Percentiles rank a stretch among this genome's conserved stretches.
Evolutionary conservation across 495 filamentous ascomycete species (phyloP).

Genomic region (Xylaria sp.): DNA sequence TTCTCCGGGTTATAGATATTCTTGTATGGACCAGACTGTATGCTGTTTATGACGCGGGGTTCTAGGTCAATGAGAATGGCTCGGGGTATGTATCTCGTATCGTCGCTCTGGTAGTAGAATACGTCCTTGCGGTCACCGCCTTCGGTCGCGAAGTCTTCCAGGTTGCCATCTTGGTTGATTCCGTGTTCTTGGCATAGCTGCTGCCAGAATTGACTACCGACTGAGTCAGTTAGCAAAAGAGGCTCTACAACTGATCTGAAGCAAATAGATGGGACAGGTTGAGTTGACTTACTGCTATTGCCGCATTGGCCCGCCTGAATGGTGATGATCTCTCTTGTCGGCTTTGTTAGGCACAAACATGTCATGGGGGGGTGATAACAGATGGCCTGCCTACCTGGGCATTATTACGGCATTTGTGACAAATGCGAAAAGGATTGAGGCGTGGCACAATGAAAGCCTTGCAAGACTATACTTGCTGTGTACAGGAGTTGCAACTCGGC

Average conservation of each 20-base stretch:
- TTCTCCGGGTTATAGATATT: constrained; percentile 99
- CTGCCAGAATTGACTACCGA: constrained; percentile 96
- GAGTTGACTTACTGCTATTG: constrained; percentile 82
- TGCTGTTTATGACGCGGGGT: constrained; percentile 88
- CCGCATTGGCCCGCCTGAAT: constrained; percentile 99
- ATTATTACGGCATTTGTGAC: constrained; percentile 50
- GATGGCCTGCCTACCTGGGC: constrained; percentile 52
- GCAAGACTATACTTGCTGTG: neutral
- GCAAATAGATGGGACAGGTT: neutral
- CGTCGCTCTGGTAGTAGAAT: constrained; percentile 99
- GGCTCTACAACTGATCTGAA: constrained; percentile 22
- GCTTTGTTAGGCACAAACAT: constrained; percentile 29
- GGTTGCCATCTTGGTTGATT: constrained; percentile 94
- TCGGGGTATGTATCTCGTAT: constrained; percentile 96
- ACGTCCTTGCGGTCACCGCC: constrained; percentile 98
- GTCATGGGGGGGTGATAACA: neutral
- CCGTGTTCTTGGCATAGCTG: constrained; percentile 97
- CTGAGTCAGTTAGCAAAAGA: constrained; percentile 52
- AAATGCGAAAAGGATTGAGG: neutral
- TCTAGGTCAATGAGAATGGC: constrained; percentile 96
- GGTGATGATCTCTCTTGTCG: constrained; percentile 94
- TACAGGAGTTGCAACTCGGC: neutral
- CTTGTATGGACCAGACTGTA: constrained; percentile 90
- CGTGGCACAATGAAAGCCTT: neutral
- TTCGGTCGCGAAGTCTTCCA: constrained; percentile 94